A percentile compares a stretch with the other conserved stretches of the same genome.
These are phyloP conservation scores for Amanita molliuscula DNA, from an alignment of 768 basidiomycete genomes.

Conservation along the genomic window DNA sequence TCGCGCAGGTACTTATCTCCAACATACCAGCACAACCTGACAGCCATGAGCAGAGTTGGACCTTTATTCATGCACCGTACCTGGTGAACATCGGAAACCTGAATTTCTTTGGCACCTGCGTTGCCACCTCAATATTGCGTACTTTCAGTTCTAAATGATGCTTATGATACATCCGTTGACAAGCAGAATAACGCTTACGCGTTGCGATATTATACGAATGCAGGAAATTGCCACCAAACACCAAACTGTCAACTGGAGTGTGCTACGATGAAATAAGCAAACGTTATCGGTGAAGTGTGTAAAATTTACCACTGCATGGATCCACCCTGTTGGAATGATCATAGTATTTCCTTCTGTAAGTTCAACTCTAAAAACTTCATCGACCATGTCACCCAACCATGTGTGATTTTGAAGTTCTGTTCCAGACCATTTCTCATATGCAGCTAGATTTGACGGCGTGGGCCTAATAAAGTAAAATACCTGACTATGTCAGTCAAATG, in stretches of 20 bases:
- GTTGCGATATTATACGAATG: conserved; percentile 86
- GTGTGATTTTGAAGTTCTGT: conserved; percentile 78
- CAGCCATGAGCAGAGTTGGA: not conserved
- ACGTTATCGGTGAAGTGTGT: not conserved
- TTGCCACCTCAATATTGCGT: conserved; percentile 84
- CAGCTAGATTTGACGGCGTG: conserved; percentile 72
- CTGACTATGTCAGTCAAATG: conserved; percentile 24
- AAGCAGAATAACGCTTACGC: conserved; percentile 39
- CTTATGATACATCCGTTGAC: not conserved
- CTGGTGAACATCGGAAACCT: conserved; percentile 75
- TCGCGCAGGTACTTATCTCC: conserved; percentile 74
- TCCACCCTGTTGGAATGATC: conserved; percentile 96
- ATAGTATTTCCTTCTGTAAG: conserved; percentile 74
- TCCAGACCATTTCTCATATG: conserved; percentile 92
- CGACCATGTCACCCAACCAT: conserved; percentile 91
- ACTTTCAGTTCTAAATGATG: conserved; percentile 62
- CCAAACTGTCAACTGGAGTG: conserved; percentile 86
- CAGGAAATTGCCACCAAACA: conserved; percentile 96
- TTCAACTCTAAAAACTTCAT: conserved; percentile 83
- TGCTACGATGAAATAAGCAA: conserved; percentile 37
- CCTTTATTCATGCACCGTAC: conserved; percentile 26
- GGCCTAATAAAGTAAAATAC: conserved; percentile 94
- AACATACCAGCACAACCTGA: conserved; percentile 84
- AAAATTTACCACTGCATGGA: conserved; percentile 82
- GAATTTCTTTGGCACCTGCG: conserved; percentile 89